Conservation (phyloP, 345 rosid species). For the Boechera retrofracta region DNA sequence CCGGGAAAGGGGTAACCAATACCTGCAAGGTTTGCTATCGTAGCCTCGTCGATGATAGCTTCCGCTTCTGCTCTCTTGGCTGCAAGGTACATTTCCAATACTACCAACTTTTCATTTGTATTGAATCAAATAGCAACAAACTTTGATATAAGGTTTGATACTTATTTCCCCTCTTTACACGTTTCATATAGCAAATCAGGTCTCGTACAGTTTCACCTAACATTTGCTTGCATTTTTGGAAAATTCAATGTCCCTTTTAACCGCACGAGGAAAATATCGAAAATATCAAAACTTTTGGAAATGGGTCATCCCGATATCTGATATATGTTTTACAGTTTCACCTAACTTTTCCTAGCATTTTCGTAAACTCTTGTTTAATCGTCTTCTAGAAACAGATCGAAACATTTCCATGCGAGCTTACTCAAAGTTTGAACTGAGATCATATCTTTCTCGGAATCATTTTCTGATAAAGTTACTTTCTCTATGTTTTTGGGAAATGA, state of each 20-base stretch:
- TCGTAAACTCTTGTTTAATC: not conserved
- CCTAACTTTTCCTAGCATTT: conserved; percentile 32
- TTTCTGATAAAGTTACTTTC: conserved; percentile 17
- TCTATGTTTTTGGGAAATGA: conserved; percentile 19
- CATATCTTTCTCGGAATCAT: not conserved
- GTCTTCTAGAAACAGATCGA: conserved; percentile 1
- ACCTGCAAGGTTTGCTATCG: conserved; percentile 95
- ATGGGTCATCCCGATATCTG: conserved; percentile 27
- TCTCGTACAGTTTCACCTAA: conserved; percentile 27
- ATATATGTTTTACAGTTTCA: conserved; percentile 6
- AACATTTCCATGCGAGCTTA: conserved; percentile 1
- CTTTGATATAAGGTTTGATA: conserved; percentile 8
- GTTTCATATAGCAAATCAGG: conserved; percentile 20
- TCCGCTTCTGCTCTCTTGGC: conserved; percentile 96
- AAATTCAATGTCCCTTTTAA: conserved; percentile 16
- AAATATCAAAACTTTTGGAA: conserved; percentile 36
- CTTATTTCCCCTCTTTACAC: conserved; percentile 31
- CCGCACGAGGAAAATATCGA: conserved; percentile 1
- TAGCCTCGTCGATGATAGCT: conserved; percentile 93
- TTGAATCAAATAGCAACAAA: conserved; percentile 11
- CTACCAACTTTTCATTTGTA: conserved; percentile 15
- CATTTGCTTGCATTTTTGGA: conserved; percentile 23
- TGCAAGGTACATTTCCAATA: conserved; percentile 75
- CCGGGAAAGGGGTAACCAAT: conserved; percentile 92
- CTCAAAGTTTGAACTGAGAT: not conserved